Base-by-base conservation (phyloP, 1,284 basidiomycete genomes). In the Heterobasidion occidentale region DNA sequence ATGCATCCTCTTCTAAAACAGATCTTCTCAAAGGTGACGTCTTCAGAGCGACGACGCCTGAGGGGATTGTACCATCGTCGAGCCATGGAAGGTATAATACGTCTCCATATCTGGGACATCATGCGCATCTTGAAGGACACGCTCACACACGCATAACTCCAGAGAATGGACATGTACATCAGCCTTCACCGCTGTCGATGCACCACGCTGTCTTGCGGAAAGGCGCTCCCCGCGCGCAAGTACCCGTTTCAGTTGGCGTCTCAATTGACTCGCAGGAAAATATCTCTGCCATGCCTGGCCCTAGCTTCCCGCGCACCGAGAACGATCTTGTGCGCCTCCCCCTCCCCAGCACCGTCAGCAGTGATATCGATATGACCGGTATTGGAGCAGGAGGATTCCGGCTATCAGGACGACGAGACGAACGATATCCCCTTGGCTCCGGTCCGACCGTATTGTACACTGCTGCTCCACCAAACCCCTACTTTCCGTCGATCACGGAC, bases 181-280 rank as follows among this genome's bases (percentile, higher is more conserved):
- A 60, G 52, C 46, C 53, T n/a, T 34, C 51, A 36, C 15, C 55
- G 17, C 53, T 56, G 9, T 52, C 55, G 27, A 52, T 56, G 36
- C 53, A 70, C 34, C 53, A 33, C 63, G 56, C 55, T 49, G 55
- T 75, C 36, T 69, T 80, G 52, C 77, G 82, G 44, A 84, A 85
- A 63, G 76, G 77, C 35, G 80, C 78, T 33, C 83, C 83, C 5
- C 70, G 80, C 56, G 82, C 80, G 15, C 83, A 84, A 63, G 68
- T 83, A n/a, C 82, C 83, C 1, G 72, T 82, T 34, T 80, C 81
- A n/a, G 78, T 81, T 51, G 54, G 56, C n/a, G 46, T 51, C 4
- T 60, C 60, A 15, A 60, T 34, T 12, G 67, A 67, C 7, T 57
- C 34, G 71, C 74, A 35, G 64, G 73, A 53, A 63, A 69, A 53